These are phyloP conservation scores for Styphnolobium japonicum DNA, from an alignment of 306 rosid genomes.

Conservation along the genomic window DNA sequence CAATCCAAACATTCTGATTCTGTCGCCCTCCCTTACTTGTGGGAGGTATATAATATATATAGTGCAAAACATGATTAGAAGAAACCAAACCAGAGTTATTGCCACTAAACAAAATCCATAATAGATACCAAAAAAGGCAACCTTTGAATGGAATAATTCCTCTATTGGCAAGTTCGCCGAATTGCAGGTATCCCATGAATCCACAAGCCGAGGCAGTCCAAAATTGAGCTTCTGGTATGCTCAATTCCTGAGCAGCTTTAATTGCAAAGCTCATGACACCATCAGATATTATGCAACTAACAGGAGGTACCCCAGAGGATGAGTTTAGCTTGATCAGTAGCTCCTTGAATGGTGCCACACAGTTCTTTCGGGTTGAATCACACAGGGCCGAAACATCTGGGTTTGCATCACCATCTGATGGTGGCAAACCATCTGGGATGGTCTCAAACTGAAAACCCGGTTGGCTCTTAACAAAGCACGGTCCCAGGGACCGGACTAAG, in stretches of 20 bases:
- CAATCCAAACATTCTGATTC: neutral
- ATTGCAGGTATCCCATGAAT: conserved; percentile 35
- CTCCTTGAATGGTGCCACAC: conserved; percentile 28
- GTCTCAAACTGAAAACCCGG: conserved; percentile 27
- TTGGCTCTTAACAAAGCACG: neutral
- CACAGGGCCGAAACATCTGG: conserved; percentile 27
- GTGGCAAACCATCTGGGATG: conserved; percentile 32
- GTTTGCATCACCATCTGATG: conserved; percentile 1
- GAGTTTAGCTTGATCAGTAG: conserved; percentile 22
- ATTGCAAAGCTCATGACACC: conserved; percentile 34
- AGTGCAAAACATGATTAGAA: too few species aligned
- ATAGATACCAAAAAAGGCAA: neutral
- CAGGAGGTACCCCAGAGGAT: conserved; percentile 16
- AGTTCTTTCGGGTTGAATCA: conserved; percentile 30
- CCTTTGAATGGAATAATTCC: conserved; percentile 45
- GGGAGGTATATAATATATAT: too few species aligned
- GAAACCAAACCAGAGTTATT: too few species aligned
- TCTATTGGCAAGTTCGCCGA: conserved; percentile 24
- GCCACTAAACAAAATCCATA: too few species aligned
- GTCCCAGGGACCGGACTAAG: conserved; percentile 19
- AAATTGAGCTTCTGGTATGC: conserved; percentile 36
- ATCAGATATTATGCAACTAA: conserved; percentile 35
- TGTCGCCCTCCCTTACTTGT: too few species aligned
- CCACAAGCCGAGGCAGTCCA: conserved; percentile 49
- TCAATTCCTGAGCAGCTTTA: conserved; percentile 28